Evolutionary conservation across 768 basidiomycete genomes (phyloP), one percentile per base, ranked within the genome.

Genomic region (Postia placenta): DNA sequence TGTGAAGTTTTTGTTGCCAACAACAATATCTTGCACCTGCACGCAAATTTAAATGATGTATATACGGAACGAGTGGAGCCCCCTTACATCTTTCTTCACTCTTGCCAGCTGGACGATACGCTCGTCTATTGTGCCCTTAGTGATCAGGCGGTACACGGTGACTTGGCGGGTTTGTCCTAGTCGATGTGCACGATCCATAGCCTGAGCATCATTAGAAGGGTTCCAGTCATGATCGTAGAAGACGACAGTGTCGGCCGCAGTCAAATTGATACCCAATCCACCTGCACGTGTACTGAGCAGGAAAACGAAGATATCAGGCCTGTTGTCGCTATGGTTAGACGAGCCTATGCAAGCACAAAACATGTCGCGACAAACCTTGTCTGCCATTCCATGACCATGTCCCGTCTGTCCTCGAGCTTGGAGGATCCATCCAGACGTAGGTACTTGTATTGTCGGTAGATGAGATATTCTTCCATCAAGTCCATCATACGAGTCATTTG

Each of bases 401-500:
- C 96, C 49, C 96, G 79, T 58, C 96, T 78, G 64, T 99, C 96
- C 58, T 94, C 92, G 46, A 99, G 75, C 57, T 94, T 92, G 24
- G 92, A 95, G 1, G 88, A 88, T 30, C 94, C 94, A 67, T 97
- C 94, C 48, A 97, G 70, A 30, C 94, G 79, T 15, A 96, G 71
- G 62, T 97, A 96, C 66, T 92, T 94, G 74, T 92, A 92, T 65
- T 97, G 94, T 2, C 95, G 84, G 69, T 88, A 96, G 50, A 96
- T 91, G 52, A 99, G 75, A 64, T 97, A 99, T 64, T 98, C 96
- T 66, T 98, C 96, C 82, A 98, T 94, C 43, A 98, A 73, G 64
- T 97, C 94, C 85, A 99, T 96, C 96, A 98, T 99, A 51, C 87
- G 81, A 11, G 95, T 98, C 96, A 99, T 99, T 67, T 99, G 96